Conservation (phyloP, 2,329 filamentous ascomycete genomes). For the Plectosphaerella plurivora region DNA sequence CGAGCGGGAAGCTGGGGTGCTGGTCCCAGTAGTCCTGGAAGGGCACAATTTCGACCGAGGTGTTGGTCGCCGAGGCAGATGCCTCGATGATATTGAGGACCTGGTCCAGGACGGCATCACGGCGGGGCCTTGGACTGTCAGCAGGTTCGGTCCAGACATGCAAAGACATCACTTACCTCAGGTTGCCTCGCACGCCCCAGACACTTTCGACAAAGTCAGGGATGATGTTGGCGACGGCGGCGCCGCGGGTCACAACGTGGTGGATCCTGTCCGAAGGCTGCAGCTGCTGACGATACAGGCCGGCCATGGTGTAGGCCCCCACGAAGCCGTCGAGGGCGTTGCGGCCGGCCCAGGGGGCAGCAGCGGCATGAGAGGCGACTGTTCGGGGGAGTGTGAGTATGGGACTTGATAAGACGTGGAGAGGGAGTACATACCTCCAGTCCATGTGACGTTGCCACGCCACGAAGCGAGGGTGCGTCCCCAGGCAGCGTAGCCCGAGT, state of each 20-base stretch:
- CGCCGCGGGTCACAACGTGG: conserved; percentile 11
- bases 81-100: conserved; percentile 6
- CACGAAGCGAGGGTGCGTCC: conserved; percentile 6
- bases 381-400: neutral
- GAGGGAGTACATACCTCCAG: conserved; percentile 1
- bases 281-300: conserved; percentile 16
- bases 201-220: conserved; percentile 5
- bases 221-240: conserved; percentile 3
- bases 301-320: conserved; percentile 11
- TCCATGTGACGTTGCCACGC: conserved; percentile 6
- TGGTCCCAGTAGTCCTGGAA: conserved; percentile 12
- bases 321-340: conserved; percentile 16
- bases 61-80: conserved; percentile 7
- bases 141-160: neutral
- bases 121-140: conserved; percentile 1
- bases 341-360: conserved; percentile 13
- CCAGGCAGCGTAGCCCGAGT: conserved; percentile 6
- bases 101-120: conserved; percentile 4
- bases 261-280: conserved; percentile 15
- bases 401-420: neutral
- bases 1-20: conserved; percentile 7
- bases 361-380: conserved; percentile 13
- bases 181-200: conserved; percentile 7
- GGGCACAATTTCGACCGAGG: conserved; percentile 3
- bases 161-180: neutral